A percentile compares a stretch with the other conserved stretches of the same genome.
Conservation (phyloP, 371 early-diverging fungal species). For the Saksenaea oblongispora region DNA sequence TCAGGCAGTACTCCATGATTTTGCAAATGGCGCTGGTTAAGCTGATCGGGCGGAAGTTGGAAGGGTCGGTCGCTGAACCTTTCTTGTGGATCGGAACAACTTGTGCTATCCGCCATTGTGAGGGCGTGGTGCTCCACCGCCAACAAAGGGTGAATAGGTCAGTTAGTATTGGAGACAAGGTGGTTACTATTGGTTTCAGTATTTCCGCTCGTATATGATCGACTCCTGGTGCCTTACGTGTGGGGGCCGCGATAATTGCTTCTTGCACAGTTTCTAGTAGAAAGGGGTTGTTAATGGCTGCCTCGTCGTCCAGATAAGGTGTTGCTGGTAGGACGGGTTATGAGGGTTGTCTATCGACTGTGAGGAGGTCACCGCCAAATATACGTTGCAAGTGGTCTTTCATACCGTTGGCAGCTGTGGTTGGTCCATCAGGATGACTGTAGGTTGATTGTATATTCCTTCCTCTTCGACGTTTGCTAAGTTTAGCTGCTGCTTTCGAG, state of each 20-base stretch:
- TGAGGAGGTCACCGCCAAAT: not conserved
- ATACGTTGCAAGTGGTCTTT: not conserved
- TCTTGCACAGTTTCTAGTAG: not conserved
- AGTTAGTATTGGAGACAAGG: not conserved
- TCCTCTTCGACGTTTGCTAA: not conserved
- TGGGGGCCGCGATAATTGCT: not conserved
- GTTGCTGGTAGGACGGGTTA: not conserved
- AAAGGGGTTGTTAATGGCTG: not conserved
- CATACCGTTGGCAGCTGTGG: conserved; percentile 4
- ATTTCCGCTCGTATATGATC: conserved; percentile 20
- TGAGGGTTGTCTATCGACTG: not conserved
- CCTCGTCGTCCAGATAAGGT: not conserved
- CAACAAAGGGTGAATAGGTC: conserved; percentile 10
- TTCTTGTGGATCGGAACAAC: conserved; percentile 23
- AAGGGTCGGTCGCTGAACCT: conserved; percentile 13
- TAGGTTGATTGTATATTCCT: not conserved
- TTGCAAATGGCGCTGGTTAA: conserved; percentile 17
- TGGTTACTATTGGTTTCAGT: conserved; percentile 9
- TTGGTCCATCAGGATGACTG: conserved; percentile 9
- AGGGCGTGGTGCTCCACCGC: conserved; percentile 2
- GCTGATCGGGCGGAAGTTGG: conserved; percentile 20
- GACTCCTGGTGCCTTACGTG: conserved; percentile 17
- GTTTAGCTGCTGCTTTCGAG: conserved; percentile 2
- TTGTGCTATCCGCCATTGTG: too few species aligned
- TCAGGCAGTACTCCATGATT: conserved; percentile 10